Evolutionary conservation across 1,284 basidiomycete species (phyloP).

Genomic region (Quambalaria eucalypti): DNA sequence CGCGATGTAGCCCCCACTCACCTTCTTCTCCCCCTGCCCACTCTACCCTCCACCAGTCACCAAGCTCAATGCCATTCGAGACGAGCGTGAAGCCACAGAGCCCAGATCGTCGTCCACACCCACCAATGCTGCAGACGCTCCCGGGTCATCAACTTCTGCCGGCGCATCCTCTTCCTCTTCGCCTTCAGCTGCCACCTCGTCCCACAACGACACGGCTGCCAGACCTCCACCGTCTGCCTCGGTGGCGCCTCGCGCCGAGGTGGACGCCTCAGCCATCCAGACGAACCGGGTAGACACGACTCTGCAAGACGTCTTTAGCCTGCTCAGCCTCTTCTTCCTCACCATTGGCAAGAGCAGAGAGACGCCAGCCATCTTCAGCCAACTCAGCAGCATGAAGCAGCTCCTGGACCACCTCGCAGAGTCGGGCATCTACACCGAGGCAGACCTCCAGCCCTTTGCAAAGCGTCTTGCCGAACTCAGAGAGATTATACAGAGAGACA

Average conservation of each 20-base stretch:
- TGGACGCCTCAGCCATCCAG: slow-evolving; percentile 11
- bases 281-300: slow-evolving; percentile 46
- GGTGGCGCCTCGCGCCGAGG: slow-evolving; percentile 1
- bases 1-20: not conserved
- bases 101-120: too few species aligned
- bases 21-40: not conserved
- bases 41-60: slow-evolving; percentile 58
- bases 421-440: slow-evolving; percentile 44
- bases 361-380: slow-evolving; percentile 41
- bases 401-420: slow-evolving; percentile 44
- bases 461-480: slow-evolving; percentile 36
- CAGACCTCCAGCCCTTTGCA: slow-evolving; percentile 40
- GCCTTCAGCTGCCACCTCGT: slow-evolving; percentile 9
- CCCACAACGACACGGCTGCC: slow-evolving; percentile 5
- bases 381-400: slow-evolving; percentile 46
- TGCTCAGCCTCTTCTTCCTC: slow-evolving; percentile 46
- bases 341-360: slow-evolving; percentile 44
- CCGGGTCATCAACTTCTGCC: not conserved
- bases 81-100: slow-evolving; percentile 48
- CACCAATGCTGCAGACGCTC: too few species aligned
- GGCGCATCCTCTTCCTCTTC: not conserved
- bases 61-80: slow-evolving; percentile 80
- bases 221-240: slow-evolving; percentile 10
- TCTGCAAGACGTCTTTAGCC: slow-evolving; percentile 43
- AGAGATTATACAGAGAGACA: slow-evolving; percentile 40